Evolutionary conservation across 2,329 filamentous ascomycete genomes (phyloP).

Genomic region (Elsinoe necatrix): DNA sequence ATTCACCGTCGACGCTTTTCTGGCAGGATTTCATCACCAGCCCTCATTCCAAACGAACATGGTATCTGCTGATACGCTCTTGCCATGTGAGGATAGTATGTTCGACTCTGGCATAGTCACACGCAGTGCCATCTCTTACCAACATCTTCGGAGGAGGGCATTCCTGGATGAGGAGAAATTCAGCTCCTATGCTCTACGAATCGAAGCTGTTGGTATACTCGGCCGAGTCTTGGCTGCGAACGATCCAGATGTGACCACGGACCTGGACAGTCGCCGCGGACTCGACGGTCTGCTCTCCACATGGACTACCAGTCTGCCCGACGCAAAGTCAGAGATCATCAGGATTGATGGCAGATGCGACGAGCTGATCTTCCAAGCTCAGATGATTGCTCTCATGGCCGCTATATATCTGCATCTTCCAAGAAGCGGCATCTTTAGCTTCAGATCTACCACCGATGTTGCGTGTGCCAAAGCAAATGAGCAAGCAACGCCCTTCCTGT

Average conservation of each 20-base stretch:
- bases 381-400: constrained; percentile 61
- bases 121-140: neutral
- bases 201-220: constrained; percentile 71
- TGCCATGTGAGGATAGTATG: constrained; percentile 78
- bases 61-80: constrained; percentile 56
- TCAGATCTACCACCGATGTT: constrained; percentile 45
- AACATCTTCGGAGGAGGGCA: constrained; percentile 1
- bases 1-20: constrained; percentile 74
- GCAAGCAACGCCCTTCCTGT: constrained; percentile 42
- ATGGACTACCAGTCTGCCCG: constrained; percentile 72
- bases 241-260: constrained; percentile 19
- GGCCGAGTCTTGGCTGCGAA: constrained; percentile 58
- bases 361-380: constrained; percentile 85
- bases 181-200: constrained; percentile 77
- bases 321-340: constrained; percentile 60
- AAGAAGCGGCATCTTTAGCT: constrained; percentile 61
- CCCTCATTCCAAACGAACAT: constrained; percentile 64
- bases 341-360: constrained; percentile 64
- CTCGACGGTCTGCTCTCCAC: constrained; percentile 30
- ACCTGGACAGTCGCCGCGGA: constrained; percentile 25
- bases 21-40: constrained; percentile 68
- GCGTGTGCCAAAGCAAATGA: constrained; percentile 39
- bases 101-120: constrained; percentile 43
- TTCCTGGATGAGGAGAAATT: constrained; percentile 44
- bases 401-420: constrained; percentile 72